phyloP scores from a whole-genome alignment of 1,284 basidiomycete species.

The Malassezia obtusa region DNA sequence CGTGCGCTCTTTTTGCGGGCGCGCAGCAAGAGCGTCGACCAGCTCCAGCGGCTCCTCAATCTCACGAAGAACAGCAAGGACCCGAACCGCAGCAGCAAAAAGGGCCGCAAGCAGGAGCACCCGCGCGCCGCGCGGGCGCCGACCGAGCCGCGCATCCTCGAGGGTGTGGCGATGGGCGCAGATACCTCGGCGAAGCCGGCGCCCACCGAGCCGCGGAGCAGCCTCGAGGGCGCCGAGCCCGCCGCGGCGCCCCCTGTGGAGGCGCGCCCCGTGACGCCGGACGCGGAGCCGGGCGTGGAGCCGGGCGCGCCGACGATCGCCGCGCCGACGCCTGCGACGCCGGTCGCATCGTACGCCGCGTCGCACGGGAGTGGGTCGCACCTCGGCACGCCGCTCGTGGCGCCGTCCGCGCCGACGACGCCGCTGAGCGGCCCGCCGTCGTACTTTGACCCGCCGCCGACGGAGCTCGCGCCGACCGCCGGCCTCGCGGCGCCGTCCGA shows the following conservation, averaged over 20 bases:
- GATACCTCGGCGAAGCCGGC: not conserved
- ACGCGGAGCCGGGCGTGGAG: not conserved
- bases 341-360: not conserved
- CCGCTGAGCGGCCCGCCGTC: not conserved
- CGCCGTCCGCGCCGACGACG: not conserved
- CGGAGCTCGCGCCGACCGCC: not conserved
- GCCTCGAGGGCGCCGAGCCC: not conserved
- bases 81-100: not conserved
- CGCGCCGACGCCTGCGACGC: not conserved
- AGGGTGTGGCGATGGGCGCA: not conserved
- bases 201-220: not conserved
- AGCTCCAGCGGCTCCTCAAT: slow-evolving; percentile 9
- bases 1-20: slow-evolving; percentile 13
- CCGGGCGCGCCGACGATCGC: not conserved
- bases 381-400: not conserved
- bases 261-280: not conserved
- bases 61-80: slow-evolving; percentile 10
- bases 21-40: slow-evolving; percentile 18
- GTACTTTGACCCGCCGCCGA: not conserved
- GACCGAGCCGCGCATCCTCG: slow-evolving; percentile 1
- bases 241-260: not conserved
- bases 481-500: not conserved
- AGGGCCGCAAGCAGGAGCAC: not conserved
- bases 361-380: not conserved
- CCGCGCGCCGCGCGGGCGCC: not conserved